Evolutionary conservation across 805 yeast genomes (phyloP).

Genomic region (Scheffersomyces coipomensis): DNA sequence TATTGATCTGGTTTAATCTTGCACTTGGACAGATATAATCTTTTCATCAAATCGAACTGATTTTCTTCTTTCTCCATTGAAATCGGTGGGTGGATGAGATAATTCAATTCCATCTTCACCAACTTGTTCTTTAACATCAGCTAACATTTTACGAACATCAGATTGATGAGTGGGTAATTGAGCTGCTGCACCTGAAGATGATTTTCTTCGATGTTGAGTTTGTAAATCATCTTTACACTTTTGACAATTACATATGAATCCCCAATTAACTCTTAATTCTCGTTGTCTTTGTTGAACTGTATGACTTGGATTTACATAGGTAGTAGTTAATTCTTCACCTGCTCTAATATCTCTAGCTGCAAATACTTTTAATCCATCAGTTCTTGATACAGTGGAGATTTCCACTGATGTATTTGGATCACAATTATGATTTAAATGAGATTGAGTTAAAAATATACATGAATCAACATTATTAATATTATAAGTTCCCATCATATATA

Average conservation of each 20-base stretch:
- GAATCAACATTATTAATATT: slow-evolving; percentile 73
- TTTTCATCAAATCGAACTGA: slow-evolving; percentile 66
- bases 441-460: slow-evolving; percentile 56
- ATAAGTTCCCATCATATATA: slow-evolving; percentile 66
- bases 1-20: too few relatives aligned
- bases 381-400: slow-evolving; percentile 33
- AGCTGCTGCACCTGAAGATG: slow-evolving; percentile 25
- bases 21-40: slow-evolving; percentile 28
- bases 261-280: slow-evolving; percentile 73
- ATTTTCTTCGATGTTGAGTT: slow-evolving; percentile 44
- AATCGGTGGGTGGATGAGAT: slow-evolving; percentile 36
- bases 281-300: slow-evolving; percentile 62
- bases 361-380: slow-evolving; percentile 56
- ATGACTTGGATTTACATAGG: slow-evolving; percentile 68
- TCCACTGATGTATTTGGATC: slow-evolving; percentile 65
- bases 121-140: slow-evolving; percentile 40
- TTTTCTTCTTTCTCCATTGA: slow-evolving; percentile 49
- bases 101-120: slow-evolving; percentile 41
- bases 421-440: slow-evolving; percentile 77
- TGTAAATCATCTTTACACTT: slow-evolving; percentile 61
- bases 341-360: slow-evolving; percentile 58
- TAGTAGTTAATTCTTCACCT: slow-evolving; percentile 67
- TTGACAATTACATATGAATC: slow-evolving; percentile 67
- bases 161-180: slow-evolving; percentile 20
- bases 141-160: slow-evolving; percentile 49